These are phyloP conservation scores for Priceomyces haplophilus DNA, from an alignment of 805 yeast species.

Conservation along the genomic window DNA sequence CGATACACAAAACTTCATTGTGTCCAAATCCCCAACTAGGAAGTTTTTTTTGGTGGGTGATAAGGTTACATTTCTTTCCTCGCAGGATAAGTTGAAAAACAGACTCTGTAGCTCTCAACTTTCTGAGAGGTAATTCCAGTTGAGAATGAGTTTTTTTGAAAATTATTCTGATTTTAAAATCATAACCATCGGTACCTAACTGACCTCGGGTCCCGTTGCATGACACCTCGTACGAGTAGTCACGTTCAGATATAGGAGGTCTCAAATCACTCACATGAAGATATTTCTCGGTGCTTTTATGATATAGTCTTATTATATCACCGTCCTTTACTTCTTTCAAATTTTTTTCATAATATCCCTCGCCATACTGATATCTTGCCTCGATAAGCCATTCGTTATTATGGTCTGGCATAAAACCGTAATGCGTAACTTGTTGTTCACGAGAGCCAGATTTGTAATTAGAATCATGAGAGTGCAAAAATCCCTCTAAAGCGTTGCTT, in stretches of 20 bases:
- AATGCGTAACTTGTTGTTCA: constrained; percentile 78
- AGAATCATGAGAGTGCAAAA: constrained; percentile 73
- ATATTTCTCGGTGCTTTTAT: constrained; percentile 62
- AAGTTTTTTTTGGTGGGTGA: constrained; percentile 69
- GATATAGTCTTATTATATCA: constrained; percentile 63
- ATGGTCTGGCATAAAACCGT: constrained; percentile 53
- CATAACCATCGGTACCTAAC: constrained; percentile 65
- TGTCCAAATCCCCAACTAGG: constrained; percentile 87
- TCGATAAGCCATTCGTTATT: constrained; percentile 79
- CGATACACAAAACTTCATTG: constrained; percentile 85
- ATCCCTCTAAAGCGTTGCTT: constrained; percentile 68
- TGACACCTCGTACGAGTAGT: constrained; percentile 81
- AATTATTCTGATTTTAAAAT: constrained; percentile 59
- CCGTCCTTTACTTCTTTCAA: constrained; percentile 47
- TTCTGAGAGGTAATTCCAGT: constrained; percentile 32
- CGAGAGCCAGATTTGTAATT: constrained; percentile 62
- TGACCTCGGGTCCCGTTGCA: constrained; percentile 63
- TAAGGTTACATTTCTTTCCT: constrained; percentile 64
- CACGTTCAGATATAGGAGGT: constrained; percentile 90
- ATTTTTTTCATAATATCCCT: constrained; percentile 37
- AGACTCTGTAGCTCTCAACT: constrained; percentile 57
- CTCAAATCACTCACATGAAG: constrained; percentile 68
- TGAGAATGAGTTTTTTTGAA: constrained; percentile 30
- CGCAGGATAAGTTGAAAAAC: constrained; percentile 66
- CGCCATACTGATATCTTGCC: constrained; percentile 27